Evolutionary conservation across 2,329 filamentous ascomycete species (phyloP).

Genomic region (Ilyonectria sp.): DNA sequence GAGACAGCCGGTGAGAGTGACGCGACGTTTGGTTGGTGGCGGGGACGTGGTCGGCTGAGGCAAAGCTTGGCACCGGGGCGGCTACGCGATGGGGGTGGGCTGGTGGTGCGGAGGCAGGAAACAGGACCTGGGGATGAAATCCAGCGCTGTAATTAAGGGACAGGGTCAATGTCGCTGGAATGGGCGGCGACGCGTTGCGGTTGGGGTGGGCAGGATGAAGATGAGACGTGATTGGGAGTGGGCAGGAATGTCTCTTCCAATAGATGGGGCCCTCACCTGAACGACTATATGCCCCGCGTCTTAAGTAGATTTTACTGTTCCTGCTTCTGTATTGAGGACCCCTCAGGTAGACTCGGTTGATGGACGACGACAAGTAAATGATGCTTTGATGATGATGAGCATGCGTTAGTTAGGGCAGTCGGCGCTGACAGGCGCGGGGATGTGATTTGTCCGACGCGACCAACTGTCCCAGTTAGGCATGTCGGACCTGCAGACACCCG

Average conservation of each 20-base stretch:
- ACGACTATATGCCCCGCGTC: background rate
- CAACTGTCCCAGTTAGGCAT: background rate
- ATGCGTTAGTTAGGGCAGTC: too few species aligned
- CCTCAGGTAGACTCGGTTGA: too few species aligned
- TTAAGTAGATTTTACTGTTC: background rate
- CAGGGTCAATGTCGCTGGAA: constrained; percentile 24
- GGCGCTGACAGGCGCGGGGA: too few species aligned
- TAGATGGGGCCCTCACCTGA: constrained; percentile 1
- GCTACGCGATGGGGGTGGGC: background rate
- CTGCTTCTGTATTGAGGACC: background rate
- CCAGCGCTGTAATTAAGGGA: constrained; percentile 23
- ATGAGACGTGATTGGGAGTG: constrained; percentile 20
- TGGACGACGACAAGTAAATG: too few species aligned
- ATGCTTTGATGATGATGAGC: too few species aligned
- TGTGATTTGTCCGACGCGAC: too few species aligned
- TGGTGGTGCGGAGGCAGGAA: constrained; percentile 6
- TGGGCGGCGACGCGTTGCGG: constrained; percentile 6
- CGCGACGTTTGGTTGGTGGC: constrained; percentile 17
- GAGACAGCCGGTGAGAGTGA: constrained; percentile 27
- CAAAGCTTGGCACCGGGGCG: background rate
- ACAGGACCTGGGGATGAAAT: constrained; percentile 1
- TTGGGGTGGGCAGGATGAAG: constrained; percentile 4
- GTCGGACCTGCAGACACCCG: constrained; percentile 2
- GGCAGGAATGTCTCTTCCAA: constrained; percentile 2
- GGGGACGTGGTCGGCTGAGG: constrained; percentile 1